These are phyloP conservation scores for Sporisorium graminicola DNA, from an alignment of 1,284 basidiomycete species.

Conservation along the genomic window DNA sequence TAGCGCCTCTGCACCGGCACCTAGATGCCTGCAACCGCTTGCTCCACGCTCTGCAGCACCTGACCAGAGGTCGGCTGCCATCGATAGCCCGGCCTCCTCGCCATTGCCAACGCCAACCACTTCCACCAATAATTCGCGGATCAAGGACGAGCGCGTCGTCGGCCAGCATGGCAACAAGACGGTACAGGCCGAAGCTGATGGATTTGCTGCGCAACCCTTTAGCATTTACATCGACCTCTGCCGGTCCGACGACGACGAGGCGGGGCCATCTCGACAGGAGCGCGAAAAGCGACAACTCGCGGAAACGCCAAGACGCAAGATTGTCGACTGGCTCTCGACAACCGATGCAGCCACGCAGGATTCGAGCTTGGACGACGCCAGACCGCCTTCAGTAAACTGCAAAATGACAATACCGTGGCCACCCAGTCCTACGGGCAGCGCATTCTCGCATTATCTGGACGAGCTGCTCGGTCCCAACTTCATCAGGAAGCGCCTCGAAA, in stretches of 20 bases:
- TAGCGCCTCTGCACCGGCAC: too few relatives aligned
- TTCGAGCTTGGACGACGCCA: not conserved
- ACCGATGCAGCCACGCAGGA: not conserved
- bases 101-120: too few relatives aligned
- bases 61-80: too few relatives aligned
- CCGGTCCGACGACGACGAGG: not conserved
- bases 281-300: not conserved
- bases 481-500: too few relatives aligned
- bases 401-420: not conserved
- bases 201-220: not conserved
- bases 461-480: not conserved
- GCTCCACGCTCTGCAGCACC: too few relatives aligned
- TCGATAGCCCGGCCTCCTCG: too few relatives aligned
- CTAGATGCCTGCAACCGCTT: too few relatives aligned
- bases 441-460: not conserved
- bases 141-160: not conserved
- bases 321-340: not conserved
- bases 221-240: not conserved
- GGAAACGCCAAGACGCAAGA: not conserved
- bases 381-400: too few relatives aligned
- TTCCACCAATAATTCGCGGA: not conserved
- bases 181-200: not conserved
- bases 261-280: not conserved
- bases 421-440: not conserved
- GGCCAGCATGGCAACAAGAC: not conserved